Base-by-base conservation (phyloP, 352 stramenopile species). In the Thalassiosira mediterranea region DNA sequence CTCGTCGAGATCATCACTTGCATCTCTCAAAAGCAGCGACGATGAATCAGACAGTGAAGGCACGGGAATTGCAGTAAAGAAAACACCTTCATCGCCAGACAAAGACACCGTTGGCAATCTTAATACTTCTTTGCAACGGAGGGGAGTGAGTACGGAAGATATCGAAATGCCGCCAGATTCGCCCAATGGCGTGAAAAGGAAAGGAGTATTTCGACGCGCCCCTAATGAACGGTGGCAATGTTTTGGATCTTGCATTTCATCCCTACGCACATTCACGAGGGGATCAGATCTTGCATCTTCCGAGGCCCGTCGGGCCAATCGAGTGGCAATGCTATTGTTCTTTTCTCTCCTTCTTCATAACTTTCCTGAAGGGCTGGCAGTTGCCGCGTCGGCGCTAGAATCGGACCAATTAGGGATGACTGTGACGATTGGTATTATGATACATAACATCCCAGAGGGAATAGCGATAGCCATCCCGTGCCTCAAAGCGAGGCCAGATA, bases 371-470 rank as follows among this genome's bases (percentile, higher is more conserved):
- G 87, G 87, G 2, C 68, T 93, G 42, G 83, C 82, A 29, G 87
- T 93, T 10, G 86, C 82, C 28, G 84, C 83, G 0, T 87, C 74
- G 21, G 69, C 83, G 4, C 58, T 87, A 23, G 77, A 89, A 80
- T 89, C 79, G 7, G 61, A 64, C 58, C 69, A 88, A 61, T 62
- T 91, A 31, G 87, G 84, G 4, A 69, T 89, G 25, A 90, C 81
- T 19, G 86, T 90, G 0, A 81, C 84, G 7, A 74, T 91, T 68
- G 84, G 79, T 4, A 93, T 93, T 65, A 84, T 88, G 61, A 87
- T 93, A 62, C 87, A 93, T 44, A 93, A 93, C 56, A 90, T 93
- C 44, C 87, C 87, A 26, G 87, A 93, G 71, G 87, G 87, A 4
- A 90, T 93, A 66, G 84, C 87, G 0, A 91, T 93, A 61, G 76